Base-by-base conservation (phyloP, 306 rosid genomes). In the Castanea mollissima region DNA sequence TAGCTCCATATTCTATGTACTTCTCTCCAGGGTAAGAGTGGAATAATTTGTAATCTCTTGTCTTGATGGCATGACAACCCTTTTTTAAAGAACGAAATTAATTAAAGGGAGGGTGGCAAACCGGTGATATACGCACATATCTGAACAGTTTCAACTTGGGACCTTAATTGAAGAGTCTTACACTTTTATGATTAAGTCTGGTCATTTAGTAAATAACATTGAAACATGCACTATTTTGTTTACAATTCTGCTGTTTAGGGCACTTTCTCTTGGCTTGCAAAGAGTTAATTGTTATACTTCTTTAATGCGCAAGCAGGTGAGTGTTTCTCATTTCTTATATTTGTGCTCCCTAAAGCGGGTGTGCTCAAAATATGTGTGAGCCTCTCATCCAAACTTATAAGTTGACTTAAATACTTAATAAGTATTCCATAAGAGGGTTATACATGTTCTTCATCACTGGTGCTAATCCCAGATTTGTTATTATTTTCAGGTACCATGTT, bases 401-500 rank as follows among this genome's bases (percentile, higher is more conserved):
- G 60, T 57, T 79, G 57, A 78, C 38, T 69, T 41, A 41, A 41
- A 41, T 41, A 41, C 46, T 41, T 46, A 44, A 54, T 20, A 63
- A 76, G 32, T 58, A 38, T 19, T 12, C 49, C 23, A 35, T 8
- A 27, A 35, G 65, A 62, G 72, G 78, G 15, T 74, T 46, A 55
- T 27, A 6, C 68, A 49, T 62, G 21, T 71, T 12, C 3, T 74
- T 65, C 68, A 75, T n/a, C 77, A 65, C 21, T 35, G 65, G 54
- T 34, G 5, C 34, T 1, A n/a, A 77, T 67, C 41, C 46, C 8
- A 60, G 51, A 54, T 74, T 2, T 57, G 58, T 54, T 81, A 57
- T 69, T 19, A 69, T 74, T 84, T 60, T 75, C 85, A 95, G 99
- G 97, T 95, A 75, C 99, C 97, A 9, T 95, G 99, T 84, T 94